phyloP scores from a whole-genome alignment of 345 rosid species.

The Eucalyptus grandis region DNA sequence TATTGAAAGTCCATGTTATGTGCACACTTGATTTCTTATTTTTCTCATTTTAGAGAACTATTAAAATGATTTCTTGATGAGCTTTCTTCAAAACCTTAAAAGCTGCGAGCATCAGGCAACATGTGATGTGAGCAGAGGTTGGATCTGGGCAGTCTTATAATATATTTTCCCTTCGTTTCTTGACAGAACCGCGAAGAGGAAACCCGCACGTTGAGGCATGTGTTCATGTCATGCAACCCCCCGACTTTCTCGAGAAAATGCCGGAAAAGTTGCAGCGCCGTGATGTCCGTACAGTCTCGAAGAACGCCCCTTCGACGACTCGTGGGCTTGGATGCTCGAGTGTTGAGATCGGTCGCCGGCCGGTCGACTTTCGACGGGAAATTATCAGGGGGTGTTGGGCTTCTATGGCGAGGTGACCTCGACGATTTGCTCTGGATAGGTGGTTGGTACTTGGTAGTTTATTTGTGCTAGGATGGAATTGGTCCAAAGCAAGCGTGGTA shows the following conservation, averaged over 20 bases:
- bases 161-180: background rate
- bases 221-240: background rate
- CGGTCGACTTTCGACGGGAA: background rate
- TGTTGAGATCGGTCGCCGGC: background rate
- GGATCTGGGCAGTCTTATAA: background rate
- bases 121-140: background rate
- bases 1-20: background rate
- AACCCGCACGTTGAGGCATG: background rate
- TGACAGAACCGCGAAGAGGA: background rate
- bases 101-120: background rate
- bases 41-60: background rate
- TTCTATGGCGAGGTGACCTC: background rate
- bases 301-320: background rate
- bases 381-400: background rate
- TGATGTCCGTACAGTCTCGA: background rate
- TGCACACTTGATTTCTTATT: background rate
- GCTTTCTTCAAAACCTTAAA: background rate
- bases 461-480: background rate
- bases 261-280: background rate
- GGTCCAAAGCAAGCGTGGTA: background rate
- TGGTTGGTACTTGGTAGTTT: background rate
- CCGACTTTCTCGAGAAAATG: background rate
- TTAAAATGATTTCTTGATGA: background rate
- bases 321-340: background rate
- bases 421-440: background rate